These are phyloP conservation scores for Solanum appendiculatum DNA, from an alignment of 257 asterid genomes.

Conservation along the genomic window DNA sequence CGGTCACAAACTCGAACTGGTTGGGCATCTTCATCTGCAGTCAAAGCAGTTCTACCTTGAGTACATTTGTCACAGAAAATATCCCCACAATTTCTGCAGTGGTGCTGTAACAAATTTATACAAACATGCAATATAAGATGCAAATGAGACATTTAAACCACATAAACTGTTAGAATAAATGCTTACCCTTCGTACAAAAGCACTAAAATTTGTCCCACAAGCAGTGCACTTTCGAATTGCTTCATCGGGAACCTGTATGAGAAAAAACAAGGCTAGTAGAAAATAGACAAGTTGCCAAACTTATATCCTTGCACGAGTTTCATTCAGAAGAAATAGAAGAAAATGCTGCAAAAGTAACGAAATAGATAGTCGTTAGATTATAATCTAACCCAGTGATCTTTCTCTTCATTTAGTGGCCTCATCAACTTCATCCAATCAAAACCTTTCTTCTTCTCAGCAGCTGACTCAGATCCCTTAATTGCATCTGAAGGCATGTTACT, in stretches of 20 bases:
- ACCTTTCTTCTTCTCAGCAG: constrained; percentile 63
- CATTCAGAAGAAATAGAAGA: not conserved
- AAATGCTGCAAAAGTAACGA: not conserved
- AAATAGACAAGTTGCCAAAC: not conserved
- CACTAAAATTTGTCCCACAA: constrained; percentile 57
- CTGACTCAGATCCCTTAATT: constrained; percentile 50
- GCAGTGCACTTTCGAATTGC: constrained; percentile 63
- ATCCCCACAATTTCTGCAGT: constrained; percentile 91
- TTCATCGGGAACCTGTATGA: constrained; percentile 77
- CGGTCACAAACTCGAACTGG: constrained; percentile 86
- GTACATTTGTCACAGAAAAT: constrained; percentile 95
- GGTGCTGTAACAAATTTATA: constrained; percentile 47
- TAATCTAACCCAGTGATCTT: constrained; percentile 83
- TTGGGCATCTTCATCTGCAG: constrained; percentile 77
- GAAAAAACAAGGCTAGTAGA: not conserved
- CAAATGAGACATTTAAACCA: not conserved
- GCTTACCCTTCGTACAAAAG: constrained; percentile 68
- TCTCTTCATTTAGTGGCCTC: constrained; percentile 66
- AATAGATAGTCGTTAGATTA: not conserved
- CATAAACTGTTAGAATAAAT: not conserved
- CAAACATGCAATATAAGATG: not conserved
- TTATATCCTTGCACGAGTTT: not conserved
- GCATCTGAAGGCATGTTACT: constrained; percentile 35
- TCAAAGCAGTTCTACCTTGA: constrained; percentile 83
- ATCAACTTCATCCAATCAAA: constrained; percentile 72